Conservation (phyloP, 73 alveolate species). For the Blepharisma japonicum region DNA sequence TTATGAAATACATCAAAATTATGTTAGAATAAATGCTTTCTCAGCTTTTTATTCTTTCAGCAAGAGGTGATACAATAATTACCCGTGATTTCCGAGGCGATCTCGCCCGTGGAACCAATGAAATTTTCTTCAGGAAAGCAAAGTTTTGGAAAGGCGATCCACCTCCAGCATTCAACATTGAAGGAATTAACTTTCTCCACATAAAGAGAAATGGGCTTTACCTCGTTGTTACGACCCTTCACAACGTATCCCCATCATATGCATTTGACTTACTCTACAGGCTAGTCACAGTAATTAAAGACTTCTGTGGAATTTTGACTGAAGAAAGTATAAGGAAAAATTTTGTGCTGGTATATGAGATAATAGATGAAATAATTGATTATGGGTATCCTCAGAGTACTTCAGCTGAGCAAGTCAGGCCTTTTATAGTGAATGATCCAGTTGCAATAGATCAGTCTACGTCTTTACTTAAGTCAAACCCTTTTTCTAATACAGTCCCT, state of each 20-base stretch:
- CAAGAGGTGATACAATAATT: constrained; percentile 72
- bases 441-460: constrained; percentile 45
- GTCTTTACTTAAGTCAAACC: constrained; percentile 19
- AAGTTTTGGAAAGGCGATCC: constrained; percentile 68
- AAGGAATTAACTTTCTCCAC: constrained; percentile 66
- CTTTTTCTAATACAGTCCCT: constrained; percentile 46
- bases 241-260: constrained; percentile 63
- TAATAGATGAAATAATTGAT: constrained; percentile 79
- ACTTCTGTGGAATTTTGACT: constrained; percentile 68
- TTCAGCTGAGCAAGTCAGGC: constrained; percentile 72
- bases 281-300: constrained; percentile 65
- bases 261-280: constrained; percentile 53
- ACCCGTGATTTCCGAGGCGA: constrained; percentile 63
- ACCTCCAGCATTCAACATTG: constrained; percentile 67
- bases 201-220: constrained; percentile 59
- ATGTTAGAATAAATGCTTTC: constrained; percentile 42
- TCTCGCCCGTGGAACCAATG: constrained; percentile 48
- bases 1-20: too few species aligned
- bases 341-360: constrained; percentile 74
- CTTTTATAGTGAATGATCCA: constrained; percentile 75
- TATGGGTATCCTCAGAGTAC: constrained; percentile 78
- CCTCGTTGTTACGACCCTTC: constrained; percentile 61
- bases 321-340: constrained; percentile 75
- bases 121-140: constrained; percentile 65
- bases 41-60: constrained; percentile 62